Conservation (phyloP, 306 rosid species). For the Pyrus bretschneideri region DNA sequence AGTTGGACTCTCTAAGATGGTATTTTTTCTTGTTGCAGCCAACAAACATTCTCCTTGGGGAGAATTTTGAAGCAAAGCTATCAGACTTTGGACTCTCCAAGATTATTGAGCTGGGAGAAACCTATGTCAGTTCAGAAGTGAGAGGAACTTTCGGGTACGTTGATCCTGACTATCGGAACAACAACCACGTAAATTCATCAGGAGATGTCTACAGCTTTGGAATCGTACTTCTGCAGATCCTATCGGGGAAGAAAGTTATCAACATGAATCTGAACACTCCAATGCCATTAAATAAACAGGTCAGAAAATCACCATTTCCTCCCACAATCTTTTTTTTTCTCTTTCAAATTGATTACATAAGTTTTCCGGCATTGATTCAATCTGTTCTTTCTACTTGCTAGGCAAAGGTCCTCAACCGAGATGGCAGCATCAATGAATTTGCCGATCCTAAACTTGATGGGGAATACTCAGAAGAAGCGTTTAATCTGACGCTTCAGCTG, state of each 20-base stretch:
- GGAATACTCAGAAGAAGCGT: conserved; percentile 48
- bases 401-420: conserved; percentile 33
- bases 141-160: conserved; percentile 66
- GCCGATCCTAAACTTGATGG: conserved; percentile 50
- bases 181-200: conserved; percentile 42
- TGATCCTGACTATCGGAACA: conserved; percentile 54
- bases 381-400: not conserved
- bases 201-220: conserved; percentile 65
- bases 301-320: conserved; percentile 5
- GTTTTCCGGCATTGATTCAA: not conserved
- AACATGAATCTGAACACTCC: conserved; percentile 48
- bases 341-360: not conserved
- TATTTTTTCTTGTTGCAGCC: conserved; percentile 31
- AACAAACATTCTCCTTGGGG: conserved; percentile 62
- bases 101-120: conserved; percentile 43
- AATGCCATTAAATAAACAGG: conserved; percentile 49
- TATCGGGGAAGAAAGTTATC: conserved; percentile 54
- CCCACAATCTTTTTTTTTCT: not conserved
- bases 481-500: conserved; percentile 37
- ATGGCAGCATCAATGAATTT: conserved; percentile 38
- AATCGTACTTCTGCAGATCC: conserved; percentile 53
- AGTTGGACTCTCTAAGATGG: not conserved
- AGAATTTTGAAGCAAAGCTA: conserved; percentile 51
- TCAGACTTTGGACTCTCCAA: conserved; percentile 63
- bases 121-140: conserved; percentile 53